phyloP scores from a whole-genome alignment of 169 alveolate genomes.

The Plasmodium ovale region DNA sequence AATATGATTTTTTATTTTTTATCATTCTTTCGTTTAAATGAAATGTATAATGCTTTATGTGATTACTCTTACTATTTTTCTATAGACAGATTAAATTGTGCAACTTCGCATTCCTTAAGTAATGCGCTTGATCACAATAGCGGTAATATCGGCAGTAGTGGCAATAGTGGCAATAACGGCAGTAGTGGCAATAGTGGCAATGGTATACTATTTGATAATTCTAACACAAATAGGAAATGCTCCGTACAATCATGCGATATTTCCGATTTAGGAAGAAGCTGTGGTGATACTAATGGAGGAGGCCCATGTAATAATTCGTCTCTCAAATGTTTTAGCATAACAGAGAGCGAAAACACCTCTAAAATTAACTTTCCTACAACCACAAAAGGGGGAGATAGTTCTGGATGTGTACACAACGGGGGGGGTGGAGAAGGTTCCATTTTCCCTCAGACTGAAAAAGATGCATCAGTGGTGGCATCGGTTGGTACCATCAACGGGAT shows the following conservation, averaged over 20 bases:
- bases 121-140: constrained; percentile 17
- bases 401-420: not conserved
- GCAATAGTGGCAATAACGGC: no score
- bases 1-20: constrained; percentile 40
- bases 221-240: not conserved
- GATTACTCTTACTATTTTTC: constrained; percentile 69
- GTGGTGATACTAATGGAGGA: no score
- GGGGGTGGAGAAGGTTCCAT: not conserved
- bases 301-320: no score
- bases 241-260: constrained; percentile 6
- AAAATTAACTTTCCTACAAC: not conserved
- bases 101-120: constrained; percentile 2
- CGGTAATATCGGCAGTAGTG: no score
- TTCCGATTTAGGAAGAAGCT: constrained; percentile 18
- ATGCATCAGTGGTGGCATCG: no score
- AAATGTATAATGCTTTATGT: constrained; percentile 18
- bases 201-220: no score
- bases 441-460: no score
- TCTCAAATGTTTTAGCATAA: not conserved
- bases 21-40: constrained; percentile 64
- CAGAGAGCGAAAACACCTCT: not conserved
- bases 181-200: no score
- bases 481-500: no score
- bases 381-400: no score
- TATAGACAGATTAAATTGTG: constrained; percentile 8